phyloP scores from a whole-genome alignment of 352 stramenopile species.

The Globisporangium parvum region DNA sequence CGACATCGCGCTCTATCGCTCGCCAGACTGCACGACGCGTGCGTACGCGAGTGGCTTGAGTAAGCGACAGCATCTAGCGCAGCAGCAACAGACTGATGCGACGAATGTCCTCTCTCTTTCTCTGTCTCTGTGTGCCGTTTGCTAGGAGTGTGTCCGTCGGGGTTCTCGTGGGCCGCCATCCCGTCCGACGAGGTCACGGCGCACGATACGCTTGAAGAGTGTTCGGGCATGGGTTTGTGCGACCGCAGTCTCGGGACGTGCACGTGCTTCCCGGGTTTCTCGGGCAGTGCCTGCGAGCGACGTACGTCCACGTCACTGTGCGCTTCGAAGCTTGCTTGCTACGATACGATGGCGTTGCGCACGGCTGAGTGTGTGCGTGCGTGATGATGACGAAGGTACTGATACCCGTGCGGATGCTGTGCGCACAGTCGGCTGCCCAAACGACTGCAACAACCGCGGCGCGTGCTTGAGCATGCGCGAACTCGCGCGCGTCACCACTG shows the following conservation, averaged over 20 bases:
- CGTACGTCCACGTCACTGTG: slow-evolving; percentile 21
- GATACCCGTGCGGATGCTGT: not conserved
- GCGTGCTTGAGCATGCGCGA: slow-evolving; percentile 79
- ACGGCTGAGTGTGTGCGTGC: too few relatives aligned
- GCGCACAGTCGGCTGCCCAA: slow-evolving; percentile 41
- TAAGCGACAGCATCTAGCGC: not conserved
- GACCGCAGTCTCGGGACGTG: slow-evolving; percentile 68
- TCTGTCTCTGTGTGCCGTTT: not conserved
- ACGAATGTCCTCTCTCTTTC: not conserved
- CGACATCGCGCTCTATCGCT: slow-evolving; percentile 69
- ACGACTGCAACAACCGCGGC: slow-evolving; percentile 71
- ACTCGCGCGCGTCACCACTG: slow-evolving; percentile 55
- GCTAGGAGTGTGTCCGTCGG: slow-evolving; percentile 46
- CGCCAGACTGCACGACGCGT: slow-evolving; percentile 76
- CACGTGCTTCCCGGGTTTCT: slow-evolving; percentile 78
- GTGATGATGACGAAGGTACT: not conserved
- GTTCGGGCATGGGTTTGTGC: slow-evolving; percentile 84
- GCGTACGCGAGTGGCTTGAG: slow-evolving; percentile 5
- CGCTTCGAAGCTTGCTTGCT: not conserved
- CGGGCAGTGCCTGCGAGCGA: slow-evolving; percentile 74
- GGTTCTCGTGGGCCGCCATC: slow-evolving; percentile 49
- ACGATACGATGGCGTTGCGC: not conserved
- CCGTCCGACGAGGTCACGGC: slow-evolving; percentile 26
- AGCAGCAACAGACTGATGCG: not conserved
- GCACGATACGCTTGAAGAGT: slow-evolving; percentile 64